Evolutionary conservation across 306 rosid species (phyloP), one percentile per base, ranked within the genome.

Genomic region (Senna tora): DNA sequence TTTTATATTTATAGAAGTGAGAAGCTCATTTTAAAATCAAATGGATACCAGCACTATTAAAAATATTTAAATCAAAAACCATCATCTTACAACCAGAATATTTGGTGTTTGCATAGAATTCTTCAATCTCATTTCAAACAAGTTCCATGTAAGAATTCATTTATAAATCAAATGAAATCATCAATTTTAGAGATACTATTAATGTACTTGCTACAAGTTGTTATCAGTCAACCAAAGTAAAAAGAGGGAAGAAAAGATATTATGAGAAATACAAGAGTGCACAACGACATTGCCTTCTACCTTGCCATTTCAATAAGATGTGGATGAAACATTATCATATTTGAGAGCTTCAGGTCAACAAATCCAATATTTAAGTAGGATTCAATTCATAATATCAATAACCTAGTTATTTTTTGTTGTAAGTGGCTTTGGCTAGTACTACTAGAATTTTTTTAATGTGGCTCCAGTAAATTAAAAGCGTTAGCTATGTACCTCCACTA

Each of bases 401-500:
- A 65, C 71, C 30, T 45, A 41, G 7, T 4, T 14, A 6, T 1
- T 45, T 46, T 10, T 14, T 6, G 16, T 25, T 28, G 21, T 21
- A 42, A 42, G 19, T 30, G 59, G 57, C 66, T 16, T 60, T n/a
- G 66, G 28, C 47, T 0, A 33, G 19, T 16, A 33, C 34, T 4
- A 16, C 19, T 33, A 67, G 7, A 67, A 67, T 45, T 20, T 20
- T 28, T 36, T 33, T 21, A 33, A 2, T 19, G 49, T 36, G 20
- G 5, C 25, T 54, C 25, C 39, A 69, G 5, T 36, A 36, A 4
- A 36, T 36, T 22, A 9, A 2, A 39, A 41, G 36, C 22, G 73
- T 16, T 61, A 68, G 43, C 42, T 67, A 7, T 45, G 32, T 84
- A 86, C 97, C 94, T 89, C 94, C 12, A 93, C 96, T 0, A 91